Base-by-base conservation (phyloP, 2,329 filamentous ascomycete genomes). In the Pseudogymnoascus sp. region DNA sequence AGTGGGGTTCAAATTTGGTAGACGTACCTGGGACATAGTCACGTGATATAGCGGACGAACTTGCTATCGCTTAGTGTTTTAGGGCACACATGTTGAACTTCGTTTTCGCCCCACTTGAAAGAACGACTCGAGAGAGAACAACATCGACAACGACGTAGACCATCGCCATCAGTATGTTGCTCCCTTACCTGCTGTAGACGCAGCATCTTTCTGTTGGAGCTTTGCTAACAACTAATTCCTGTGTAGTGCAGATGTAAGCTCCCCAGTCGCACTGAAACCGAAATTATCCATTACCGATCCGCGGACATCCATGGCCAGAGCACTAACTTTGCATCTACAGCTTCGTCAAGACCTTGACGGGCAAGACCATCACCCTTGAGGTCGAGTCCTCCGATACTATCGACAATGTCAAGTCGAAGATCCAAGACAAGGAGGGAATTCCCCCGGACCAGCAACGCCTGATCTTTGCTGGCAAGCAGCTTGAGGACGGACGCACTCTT, bases 321-420 rank as follows among this genome's bases (percentile, higher is more conserved):
- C 55, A 66, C 64, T 70, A 63, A 70, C 61, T 26, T 60, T 57
- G 41, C 15, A 23, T 21, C 7, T 59, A 67, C 79, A 95, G 90
- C 87, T 97, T 97, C 88, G 92, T 97, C 82, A 97, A 96, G 88
- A 96, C 92, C 85, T 90, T 96, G 75, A 96, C 92, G 84, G 92
- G 94, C 81, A 97, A 97, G 90, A 97, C 92, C 79, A 96, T 97
- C 84, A 97, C 94, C 80, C 88, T 96, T 74, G 92, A 97, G 88
- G 92, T 96, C 77, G 92, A 96, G 87, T 96, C 91, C 74, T 90
- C 86, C 75, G 92, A 97, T 81, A 96, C 92, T 73, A 97, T 97
- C 82, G 92, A 97, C 86, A 97, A 96, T 86, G 92, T 97, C 80
- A 97, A 97, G 88, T 88, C 86, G 82, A 96, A 96, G 89, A 96